A percentile compares a stretch with the other conserved stretches of the same genome.
These are phyloP conservation scores for Colletotrichum agaves DNA, from an alignment of 2,329 filamentous ascomycete species.

Conservation along the genomic window DNA sequence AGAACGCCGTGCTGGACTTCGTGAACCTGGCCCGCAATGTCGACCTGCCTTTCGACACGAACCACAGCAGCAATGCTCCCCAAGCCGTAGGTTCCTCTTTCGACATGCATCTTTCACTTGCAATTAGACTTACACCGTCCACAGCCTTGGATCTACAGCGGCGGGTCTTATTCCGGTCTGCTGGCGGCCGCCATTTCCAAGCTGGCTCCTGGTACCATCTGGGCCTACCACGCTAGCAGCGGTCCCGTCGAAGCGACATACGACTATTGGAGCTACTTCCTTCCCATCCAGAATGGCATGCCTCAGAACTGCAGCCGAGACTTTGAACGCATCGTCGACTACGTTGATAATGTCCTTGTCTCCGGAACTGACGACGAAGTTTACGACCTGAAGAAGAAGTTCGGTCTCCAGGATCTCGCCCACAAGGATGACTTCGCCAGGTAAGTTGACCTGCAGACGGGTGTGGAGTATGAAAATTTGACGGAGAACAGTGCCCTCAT, in stretches of 20 bases:
- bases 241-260: constrained; percentile 65
- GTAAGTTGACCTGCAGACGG: constrained; percentile 24
- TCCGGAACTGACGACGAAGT: constrained; percentile 55
- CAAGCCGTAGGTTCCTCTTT: constrained; percentile 48
- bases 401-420: constrained; percentile 60
- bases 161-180: constrained; percentile 67
- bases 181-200: constrained; percentile 66
- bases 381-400: constrained; percentile 59
- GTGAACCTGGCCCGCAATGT: constrained; percentile 64
- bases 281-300: constrained; percentile 67
- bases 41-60: constrained; percentile 62
- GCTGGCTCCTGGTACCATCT: constrained; percentile 64
- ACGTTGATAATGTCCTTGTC: constrained; percentile 62
- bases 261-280: constrained; percentile 69
- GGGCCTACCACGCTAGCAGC: constrained; percentile 68
- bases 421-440: constrained; percentile 63
- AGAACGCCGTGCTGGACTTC: constrained; percentile 64
- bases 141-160: constrained; percentile 65
- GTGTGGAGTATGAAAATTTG: accelerated
- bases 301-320: constrained; percentile 67
- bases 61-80: constrained; percentile 58
- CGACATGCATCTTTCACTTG: not conserved
- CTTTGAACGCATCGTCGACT: constrained; percentile 60
- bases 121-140: not conserved
- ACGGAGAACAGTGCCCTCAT: constrained; percentile 40